Evolutionary conservation across 805 yeast species (phyloP), one percentile per base, ranked within the genome.

Genomic region (Teunomyces atbi): DNA sequence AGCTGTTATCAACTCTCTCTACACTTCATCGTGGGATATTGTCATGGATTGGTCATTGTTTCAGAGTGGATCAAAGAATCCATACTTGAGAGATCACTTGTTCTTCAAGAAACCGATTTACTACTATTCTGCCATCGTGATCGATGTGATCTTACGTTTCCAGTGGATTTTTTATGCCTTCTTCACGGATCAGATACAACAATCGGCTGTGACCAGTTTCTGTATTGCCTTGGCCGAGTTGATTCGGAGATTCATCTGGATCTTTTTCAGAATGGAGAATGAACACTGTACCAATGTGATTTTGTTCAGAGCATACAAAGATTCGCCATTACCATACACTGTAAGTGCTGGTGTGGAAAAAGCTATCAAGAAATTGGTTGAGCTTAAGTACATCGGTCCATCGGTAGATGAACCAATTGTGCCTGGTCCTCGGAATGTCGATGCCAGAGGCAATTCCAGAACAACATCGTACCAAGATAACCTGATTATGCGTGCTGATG

Each of bases 11-110:
- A 91, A 94, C 63, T 81, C 97, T 0, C 42, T 83, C 0, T 79
- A 78, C 58, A 77, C 91, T 28, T 65, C 86, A 0, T 52, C 82
- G 3, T 94, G 99, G 99, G 99, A 94, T 66, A 69, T 94, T 5
- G 70, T 91, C 35, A 89, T 94, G 96, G 99, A 94, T 70, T 94
- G 96, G 92, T 90, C 97, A 2, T 69, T 94, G 57, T 74, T 86
- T 46, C 96, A 89, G 62, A 70, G 80, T 23, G 77, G 73, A 11
- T 75, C 85, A 2, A 72, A 74, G 49, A 76, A 86, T 61, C 65
- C 65, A 46, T 66, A 84, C 21, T 69, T 91, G 43, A 75, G 97
- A 55, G 83, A 88, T 58, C 84, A 87, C 57, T 70, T 91, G 42
- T 84, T 84, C 36, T 83, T 78, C 56, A 74, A 76, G 46, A 64